These are phyloP conservation scores for Exophiala mesophila DNA, from an alignment of 2,329 filamentous ascomycete genomes.

Conservation along the genomic window DNA sequence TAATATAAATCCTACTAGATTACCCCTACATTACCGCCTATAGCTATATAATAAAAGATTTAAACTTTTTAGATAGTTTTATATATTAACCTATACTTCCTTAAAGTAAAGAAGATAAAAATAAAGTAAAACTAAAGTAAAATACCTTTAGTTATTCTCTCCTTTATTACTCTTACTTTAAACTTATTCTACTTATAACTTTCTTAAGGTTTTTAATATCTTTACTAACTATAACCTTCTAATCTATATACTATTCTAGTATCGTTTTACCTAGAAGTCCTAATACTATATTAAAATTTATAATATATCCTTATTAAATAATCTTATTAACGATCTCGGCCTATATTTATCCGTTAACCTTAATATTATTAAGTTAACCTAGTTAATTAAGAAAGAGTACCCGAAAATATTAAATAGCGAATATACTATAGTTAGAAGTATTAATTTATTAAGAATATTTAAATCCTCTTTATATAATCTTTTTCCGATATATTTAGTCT, in stretches of 20 bases:
- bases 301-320: no score
- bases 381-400: neutral
- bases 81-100: no score
- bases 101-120: no score
- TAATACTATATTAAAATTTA: neutral
- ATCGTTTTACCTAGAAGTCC: neutral
- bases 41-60: no score
- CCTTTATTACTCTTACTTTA: neutral
- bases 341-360: no score
- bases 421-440: neutral
- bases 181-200: neutral
- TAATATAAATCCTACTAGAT: no score
- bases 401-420: neutral
- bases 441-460: neutral
- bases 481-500: neutral
- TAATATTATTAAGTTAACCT: neutral
- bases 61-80: no score
- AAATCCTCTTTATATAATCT: neutral
- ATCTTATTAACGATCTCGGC: neutral
- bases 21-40: no score
- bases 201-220: neutral
- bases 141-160: no score
- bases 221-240: neutral
- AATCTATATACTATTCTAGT: neutral
- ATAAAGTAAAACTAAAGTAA: no score